Conservation (phyloP, 2,329 filamentous ascomycete species). For the Stagonosporopsis rhizophila region DNA sequence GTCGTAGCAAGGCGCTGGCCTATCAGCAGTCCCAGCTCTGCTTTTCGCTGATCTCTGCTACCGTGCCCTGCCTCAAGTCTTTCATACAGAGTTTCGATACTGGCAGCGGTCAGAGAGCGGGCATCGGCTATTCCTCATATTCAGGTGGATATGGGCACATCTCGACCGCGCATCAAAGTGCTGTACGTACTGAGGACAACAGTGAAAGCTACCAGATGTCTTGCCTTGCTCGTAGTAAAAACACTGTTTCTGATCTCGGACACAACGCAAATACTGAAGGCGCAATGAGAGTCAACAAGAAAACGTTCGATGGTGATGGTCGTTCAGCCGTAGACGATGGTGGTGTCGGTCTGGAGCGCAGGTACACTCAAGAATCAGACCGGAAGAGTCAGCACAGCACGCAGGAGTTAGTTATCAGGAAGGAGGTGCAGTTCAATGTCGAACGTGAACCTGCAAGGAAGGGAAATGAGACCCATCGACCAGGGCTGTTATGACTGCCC, state of each 20-base stretch:
- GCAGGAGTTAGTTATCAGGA: slow-evolving; percentile 34
- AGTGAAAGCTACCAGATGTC: slow-evolving; percentile 21
- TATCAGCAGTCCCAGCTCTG: slow-evolving; percentile 34
- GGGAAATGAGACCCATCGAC: not conserved
- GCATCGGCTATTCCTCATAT: slow-evolving; percentile 18
- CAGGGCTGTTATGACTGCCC: not conserved
- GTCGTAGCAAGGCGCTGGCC: slow-evolving; percentile 26
- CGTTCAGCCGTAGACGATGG: not conserved
- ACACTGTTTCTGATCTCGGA: not conserved
- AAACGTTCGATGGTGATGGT: not conserved
- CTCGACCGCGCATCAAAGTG: slow-evolving; percentile 16
- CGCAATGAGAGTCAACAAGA: not conserved
- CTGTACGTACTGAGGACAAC: not conserved
- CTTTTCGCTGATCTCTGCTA: slow-evolving; percentile 35
- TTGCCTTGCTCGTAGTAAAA: slow-evolving; percentile 1
- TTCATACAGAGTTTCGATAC: slow-evolving; percentile 39
- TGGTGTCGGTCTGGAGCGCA: slow-evolving; percentile 7
- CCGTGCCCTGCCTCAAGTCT: slow-evolving; percentile 37
- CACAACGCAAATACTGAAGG: not conserved
- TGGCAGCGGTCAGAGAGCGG: slow-evolving; percentile 30
- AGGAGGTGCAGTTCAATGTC: slow-evolving; percentile 33
- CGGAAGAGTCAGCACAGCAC: slow-evolving; percentile 29
- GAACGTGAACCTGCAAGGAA: slow-evolving; percentile 15
- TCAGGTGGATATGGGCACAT: slow-evolving; percentile 1
- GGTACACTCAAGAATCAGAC: slow-evolving; percentile 19